Conservation (phyloP, 768 basidiomycete genomes). For the Fomitopsis pulvina region DNA sequence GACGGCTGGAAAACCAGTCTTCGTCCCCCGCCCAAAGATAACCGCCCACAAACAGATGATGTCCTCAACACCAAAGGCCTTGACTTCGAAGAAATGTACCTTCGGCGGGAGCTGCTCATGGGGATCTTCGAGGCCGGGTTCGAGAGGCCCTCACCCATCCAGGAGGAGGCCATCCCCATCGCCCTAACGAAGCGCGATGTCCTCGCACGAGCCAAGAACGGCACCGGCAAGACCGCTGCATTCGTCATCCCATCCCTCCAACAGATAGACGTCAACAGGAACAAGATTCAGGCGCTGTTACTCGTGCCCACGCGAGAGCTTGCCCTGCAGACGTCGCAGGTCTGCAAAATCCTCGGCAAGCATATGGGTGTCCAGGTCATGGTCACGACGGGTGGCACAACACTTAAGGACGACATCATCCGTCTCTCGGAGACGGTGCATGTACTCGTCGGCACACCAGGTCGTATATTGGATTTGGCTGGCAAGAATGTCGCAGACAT, state of each 20-base stretch:
- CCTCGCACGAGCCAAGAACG: slow-evolving; percentile 93
- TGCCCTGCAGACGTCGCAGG: slow-evolving; percentile 97
- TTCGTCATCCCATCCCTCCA: slow-evolving; percentile 98
- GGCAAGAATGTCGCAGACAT: slow-evolving; percentile 93
- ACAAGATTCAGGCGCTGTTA: slow-evolving; percentile 92
- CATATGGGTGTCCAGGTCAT: slow-evolving; percentile 96
- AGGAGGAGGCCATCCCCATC: slow-evolving; percentile 97
- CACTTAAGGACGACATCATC: slow-evolving; percentile 96
- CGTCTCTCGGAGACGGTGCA: slow-evolving; percentile 87
- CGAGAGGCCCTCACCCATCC: slow-evolving; percentile 94
- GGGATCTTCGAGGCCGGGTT: slow-evolving; percentile 99
- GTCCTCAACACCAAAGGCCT: slow-evolving; percentile 89
- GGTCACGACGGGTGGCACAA: slow-evolving; percentile 98
- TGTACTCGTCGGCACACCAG: slow-evolving; percentile 95
- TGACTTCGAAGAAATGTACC: slow-evolving; percentile 93
- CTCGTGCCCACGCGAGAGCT: slow-evolving; percentile 99
- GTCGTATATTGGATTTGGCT: slow-evolving; percentile 90
- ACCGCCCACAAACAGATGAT: slow-evolving; percentile 94
- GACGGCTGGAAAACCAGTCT: slow-evolving; percentile 70
- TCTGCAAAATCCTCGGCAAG: slow-evolving; percentile 94
- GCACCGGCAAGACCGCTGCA: slow-evolving; percentile 97
- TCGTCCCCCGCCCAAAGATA: slow-evolving; percentile 83
- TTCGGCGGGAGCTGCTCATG: slow-evolving; percentile 95
- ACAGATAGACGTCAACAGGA: slow-evolving; percentile 75
- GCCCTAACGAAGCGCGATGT: slow-evolving; percentile 91